Evolutionary conservation across 495 filamentous ascomycete genomes (phyloP), one percentile per base, ranked within the genome.

Genomic region (Margaritispora aquatica): DNA sequence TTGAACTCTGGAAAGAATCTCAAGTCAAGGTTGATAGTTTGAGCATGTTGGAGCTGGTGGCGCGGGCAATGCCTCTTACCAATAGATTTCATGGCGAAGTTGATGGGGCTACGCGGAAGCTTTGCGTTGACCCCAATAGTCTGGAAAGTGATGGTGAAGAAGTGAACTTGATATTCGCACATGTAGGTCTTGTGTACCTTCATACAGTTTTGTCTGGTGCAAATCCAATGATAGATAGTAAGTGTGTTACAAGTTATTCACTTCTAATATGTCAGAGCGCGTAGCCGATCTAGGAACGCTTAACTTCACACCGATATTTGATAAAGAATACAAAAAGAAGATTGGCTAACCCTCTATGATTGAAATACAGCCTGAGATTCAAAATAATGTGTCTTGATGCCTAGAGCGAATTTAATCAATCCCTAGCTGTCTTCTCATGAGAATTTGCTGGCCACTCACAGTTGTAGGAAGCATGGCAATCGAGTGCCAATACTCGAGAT

Each of bases 281-380:
- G n/a, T n/a, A n/a, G n/a, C n/a, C n/a, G n/a, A n/a, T n/a, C n/a
- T n/a, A n/a, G n/a, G n/a, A n/a, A n/a, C n/a, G n/a, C n/a, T n/a
- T n/a, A n/a, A n/a, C n/a, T n/a, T n/a, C n/a, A n/a, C n/a, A n/a
- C n/a, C n/a, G n/a, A n/a, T n/a, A n/a, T n/a, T n/a, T n/a, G n/a
- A n/a, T n/a, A n/a, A n/a, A n/a, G n/a, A n/a, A n/a, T n/a, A n/a
- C n/a, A n/a, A n/a, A n/a, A n/a, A n/a, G n/a, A n/a, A n/a, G n/a
- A n/a, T n/a, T n/a, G n/a, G n/a, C n/a, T n/a, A n/a, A n/a, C n/a
- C n/a, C n/a, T n/a, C n/a, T n/a, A n/a, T n/a, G n/a, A n/a, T n/a
- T n/a, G n/a, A n/a, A n/a, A n/a, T n/a, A n/a, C n/a, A n/a, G n/a
- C 38, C 55, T 49, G 55, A 57, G 26, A 57, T 57, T 9, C 5